Conservation (phyloP, 2,329 filamentous ascomycete genomes). For the Pyrenochaeta sp. region DNA sequence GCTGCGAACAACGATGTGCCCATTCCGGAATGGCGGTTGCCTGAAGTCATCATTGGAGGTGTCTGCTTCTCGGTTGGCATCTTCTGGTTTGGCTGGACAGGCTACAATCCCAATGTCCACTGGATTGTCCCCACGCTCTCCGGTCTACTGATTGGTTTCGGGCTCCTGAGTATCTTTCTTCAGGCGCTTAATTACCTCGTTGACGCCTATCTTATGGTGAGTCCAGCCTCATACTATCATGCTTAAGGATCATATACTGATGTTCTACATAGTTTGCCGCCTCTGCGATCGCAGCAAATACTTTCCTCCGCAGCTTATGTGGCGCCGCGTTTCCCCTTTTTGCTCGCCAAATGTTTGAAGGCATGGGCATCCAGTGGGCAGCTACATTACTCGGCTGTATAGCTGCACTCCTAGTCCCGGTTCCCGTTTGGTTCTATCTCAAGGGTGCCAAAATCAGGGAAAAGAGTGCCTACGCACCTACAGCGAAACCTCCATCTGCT, state of each 20-base stretch:
- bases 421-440: slow-evolving; percentile 56
- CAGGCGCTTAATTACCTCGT: slow-evolving; percentile 69
- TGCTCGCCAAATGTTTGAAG: slow-evolving; percentile 64
- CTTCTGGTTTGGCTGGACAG: slow-evolving; percentile 53
- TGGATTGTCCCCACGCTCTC: slow-evolving; percentile 53
- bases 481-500: slow-evolving; percentile 23
- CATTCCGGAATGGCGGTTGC: slow-evolving; percentile 66
- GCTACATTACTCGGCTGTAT: slow-evolving; percentile 56
- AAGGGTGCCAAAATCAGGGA: slow-evolving; percentile 55
- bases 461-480: slow-evolving; percentile 55
- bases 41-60: slow-evolving; percentile 63
- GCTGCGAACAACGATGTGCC: slow-evolving; percentile 60
- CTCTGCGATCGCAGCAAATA: slow-evolving; percentile 65
- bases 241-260: slow-evolving; percentile 12
- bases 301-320: slow-evolving; percentile 60
- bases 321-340: slow-evolving; percentile 64
- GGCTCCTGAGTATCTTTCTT: slow-evolving; percentile 66
- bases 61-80: slow-evolving; percentile 52
- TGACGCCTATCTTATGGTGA: slow-evolving; percentile 64
- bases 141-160: slow-evolving; percentile 65
- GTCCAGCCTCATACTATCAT: neutral
- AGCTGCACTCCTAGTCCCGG: slow-evolving; percentile 54
- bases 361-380: slow-evolving; percentile 61
- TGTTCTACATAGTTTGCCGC: slow-evolving; percentile 53
- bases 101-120: slow-evolving; percentile 54